A percentile compares a stretch with the other conserved stretches of the same genome.
These are phyloP conservation scores for Oryza glaberrima DNA, from an alignment of 176 grass and related monocot species.

Conservation along the genomic window DNA sequence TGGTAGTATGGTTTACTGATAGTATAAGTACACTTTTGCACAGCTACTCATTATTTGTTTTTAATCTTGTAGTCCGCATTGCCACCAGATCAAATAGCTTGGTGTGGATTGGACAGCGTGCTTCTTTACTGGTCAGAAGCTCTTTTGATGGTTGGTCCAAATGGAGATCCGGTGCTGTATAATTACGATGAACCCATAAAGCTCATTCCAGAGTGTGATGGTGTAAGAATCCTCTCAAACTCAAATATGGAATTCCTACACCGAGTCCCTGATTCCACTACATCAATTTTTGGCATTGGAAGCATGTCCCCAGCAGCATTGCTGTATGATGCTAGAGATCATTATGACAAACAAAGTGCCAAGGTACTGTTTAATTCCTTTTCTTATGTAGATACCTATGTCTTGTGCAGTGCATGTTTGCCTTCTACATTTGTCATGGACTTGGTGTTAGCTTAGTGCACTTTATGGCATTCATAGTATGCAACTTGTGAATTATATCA, in stretches of 20 bases:
- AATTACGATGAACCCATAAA: slow-evolving; percentile 91
- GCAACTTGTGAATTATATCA: slow-evolving; percentile 24
- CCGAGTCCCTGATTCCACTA: slow-evolving; percentile 80
- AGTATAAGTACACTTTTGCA: neutral
- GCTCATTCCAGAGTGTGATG: slow-evolving; percentile 93
- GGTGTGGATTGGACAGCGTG: slow-evolving; percentile 95
- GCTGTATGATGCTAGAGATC: slow-evolving; percentile 95
- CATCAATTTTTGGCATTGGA: slow-evolving; percentile 88
- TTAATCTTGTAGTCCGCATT: slow-evolving; percentile 72
- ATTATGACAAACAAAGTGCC: slow-evolving; percentile 92
- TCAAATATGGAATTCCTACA: slow-evolving; percentile 99
- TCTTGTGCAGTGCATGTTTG: slow-evolving; percentile 7
- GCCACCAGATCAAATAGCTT: slow-evolving; percentile 94
- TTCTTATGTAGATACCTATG: slow-evolving; percentile 14
- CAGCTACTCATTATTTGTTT: slow-evolving; percentile 2
- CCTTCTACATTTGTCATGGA: slow-evolving; percentile 17
- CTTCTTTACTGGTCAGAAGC: slow-evolving; percentile 91
- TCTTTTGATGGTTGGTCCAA: slow-evolving; percentile 88
- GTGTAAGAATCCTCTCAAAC: slow-evolving; percentile 94
- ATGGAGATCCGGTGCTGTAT: slow-evolving; percentile 85
- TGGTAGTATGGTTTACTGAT: neutral
- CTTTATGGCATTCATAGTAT: slow-evolving; percentile 20
- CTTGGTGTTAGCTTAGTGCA: slow-evolving; percentile 35
- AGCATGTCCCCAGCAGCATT: slow-evolving; percentile 89
- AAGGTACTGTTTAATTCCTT: slow-evolving; percentile 67